phyloP scores from a whole-genome alignment of 345 rosid genomes.

The Hibiscus tridactylites region DNA sequence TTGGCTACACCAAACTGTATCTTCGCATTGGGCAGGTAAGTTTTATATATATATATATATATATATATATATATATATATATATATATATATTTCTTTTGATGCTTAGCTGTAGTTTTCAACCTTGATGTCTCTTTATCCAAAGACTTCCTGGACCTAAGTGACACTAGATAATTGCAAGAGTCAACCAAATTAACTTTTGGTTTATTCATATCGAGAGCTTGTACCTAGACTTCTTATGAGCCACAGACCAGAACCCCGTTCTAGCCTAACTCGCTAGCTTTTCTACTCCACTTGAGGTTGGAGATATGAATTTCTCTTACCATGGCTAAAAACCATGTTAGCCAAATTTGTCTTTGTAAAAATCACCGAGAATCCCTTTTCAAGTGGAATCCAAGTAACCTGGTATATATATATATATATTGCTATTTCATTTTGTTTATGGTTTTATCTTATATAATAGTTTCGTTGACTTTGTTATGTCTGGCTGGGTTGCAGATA shows the following conservation, averaged over 20 bases:
- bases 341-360: neutral
- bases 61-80: no score
- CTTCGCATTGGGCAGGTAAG: constrained; percentile 84
- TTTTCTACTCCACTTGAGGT: neutral
- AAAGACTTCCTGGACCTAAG: neutral
- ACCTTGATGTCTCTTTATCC: neutral
- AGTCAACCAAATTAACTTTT: neutral
- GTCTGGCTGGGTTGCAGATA: constrained; percentile 36
- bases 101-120: neutral
- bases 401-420: neutral
- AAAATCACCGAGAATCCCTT: neutral
- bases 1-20: constrained; percentile 80
- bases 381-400: neutral
- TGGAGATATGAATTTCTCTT: neutral
- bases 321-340: neutral
- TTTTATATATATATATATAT: no score
- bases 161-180: neutral
- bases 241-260: neutral
- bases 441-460: neutral
- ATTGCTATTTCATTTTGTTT: constrained; percentile 2
- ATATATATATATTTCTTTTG: neutral
- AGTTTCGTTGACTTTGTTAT: constrained; percentile 7
- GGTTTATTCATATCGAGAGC: neutral
- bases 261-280: neutral
- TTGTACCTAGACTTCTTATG: neutral